Evolutionary conservation across 176 grass and related monocot species (phyloP), one percentile per base, ranked within the genome.

Genomic region (Carex myosuroides): DNA sequence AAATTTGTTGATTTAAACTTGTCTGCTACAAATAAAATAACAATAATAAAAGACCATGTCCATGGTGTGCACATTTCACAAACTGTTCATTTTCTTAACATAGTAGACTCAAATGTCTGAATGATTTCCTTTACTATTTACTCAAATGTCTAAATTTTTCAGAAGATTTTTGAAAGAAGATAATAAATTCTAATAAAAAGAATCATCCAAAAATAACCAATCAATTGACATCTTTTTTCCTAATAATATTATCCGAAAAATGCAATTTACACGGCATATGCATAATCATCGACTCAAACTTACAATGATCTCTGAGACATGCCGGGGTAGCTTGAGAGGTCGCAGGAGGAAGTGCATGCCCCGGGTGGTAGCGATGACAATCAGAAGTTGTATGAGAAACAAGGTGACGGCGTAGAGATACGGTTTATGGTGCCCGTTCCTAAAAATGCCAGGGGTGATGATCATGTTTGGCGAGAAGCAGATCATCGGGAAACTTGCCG

Each of bases 271-370:
- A n/a, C 21, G 14, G 21, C 39, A 44, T 46, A 57, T 8, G 54
- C 17, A 10, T 13, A 30, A 14, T 24, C 44, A 60, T 48, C 0
- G 35, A 4, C 30, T 69, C 44, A 59, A 57, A 33, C 79, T 18
- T 80, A 85, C 89, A 18, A 91, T 69, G 63, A 94, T 90, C 85
- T 97, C 90, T 0, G 92, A 82, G 70, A 97, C 88, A 87, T 94
- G 91, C 39, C 90, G 80, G 5, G 90, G 94, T 1, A 90, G 90
- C 67, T 82, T 65, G 8, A 97, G 83, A 3, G 90, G 94, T n/a
- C 90, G 21, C 30, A 97, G 83, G 64, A 97, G 79, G 37, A 92
- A 59, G 69, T 85, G 67, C 53, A 59, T 35, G 79, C 12, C 63
- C 13, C 88, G 90, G 39, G 88, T 90, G 86, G 85, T 56, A 79